Percentiles rank a stretch among this genome's conserved stretches.
Conservation (phyloP, 2,329 filamentous ascomycete genomes). For the Cercospora canescens region DNA sequence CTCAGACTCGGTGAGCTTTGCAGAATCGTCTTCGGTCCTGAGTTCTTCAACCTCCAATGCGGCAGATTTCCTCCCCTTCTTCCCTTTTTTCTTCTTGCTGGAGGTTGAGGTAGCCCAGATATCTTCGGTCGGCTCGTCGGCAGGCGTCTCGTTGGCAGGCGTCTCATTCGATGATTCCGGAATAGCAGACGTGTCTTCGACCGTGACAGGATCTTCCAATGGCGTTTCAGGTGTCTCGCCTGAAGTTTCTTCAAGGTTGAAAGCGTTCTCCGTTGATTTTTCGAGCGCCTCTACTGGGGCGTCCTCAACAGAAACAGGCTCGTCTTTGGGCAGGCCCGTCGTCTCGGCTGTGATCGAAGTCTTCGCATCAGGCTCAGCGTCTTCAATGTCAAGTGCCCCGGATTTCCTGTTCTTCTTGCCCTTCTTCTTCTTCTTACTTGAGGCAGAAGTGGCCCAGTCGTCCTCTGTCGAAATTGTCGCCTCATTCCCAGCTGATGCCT, state of each 20-base stretch:
- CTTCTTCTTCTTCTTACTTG: too few relatives aligned
- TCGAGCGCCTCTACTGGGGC: neutral
- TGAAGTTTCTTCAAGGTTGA: neutral
- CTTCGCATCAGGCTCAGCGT: neutral
- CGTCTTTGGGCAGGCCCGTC: neutral
- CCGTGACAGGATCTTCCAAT: neutral
- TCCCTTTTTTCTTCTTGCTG: neutral
- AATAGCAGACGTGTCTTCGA: neutral
- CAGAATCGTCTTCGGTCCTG: neutral
- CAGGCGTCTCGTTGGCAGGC: neutral
- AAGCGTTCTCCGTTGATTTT: neutral
- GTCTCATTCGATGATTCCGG: too few relatives aligned
- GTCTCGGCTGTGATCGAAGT: neutral
- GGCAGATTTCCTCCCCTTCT: neutral
- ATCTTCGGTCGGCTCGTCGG: neutral
- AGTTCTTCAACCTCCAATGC: neutral
- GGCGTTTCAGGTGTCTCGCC: neutral
- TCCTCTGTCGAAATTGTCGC: too few relatives aligned
- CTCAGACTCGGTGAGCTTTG: neutral
- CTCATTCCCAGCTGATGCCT: too few relatives aligned
- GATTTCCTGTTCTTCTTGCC: neutral
- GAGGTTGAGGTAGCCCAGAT: neutral
- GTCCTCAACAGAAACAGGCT: neutral
- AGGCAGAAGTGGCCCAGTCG: too few relatives aligned
- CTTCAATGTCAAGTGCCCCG: neutral